Evolutionary conservation across 1,139 yeast species (phyloP), one percentile per base, ranked within the genome.

Genomic region (Yamadazyma epiphylla): DNA sequence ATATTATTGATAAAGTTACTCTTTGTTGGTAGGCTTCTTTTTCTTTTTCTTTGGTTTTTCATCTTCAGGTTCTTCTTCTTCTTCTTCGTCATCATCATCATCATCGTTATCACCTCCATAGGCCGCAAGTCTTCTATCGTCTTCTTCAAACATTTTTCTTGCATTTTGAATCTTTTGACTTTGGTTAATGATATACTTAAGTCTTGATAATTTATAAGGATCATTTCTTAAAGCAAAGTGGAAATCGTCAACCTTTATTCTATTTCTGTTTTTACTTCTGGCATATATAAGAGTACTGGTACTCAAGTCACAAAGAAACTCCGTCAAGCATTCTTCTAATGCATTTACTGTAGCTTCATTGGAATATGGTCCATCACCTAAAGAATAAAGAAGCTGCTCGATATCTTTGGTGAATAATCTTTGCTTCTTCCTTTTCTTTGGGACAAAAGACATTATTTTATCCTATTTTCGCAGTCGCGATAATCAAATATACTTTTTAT

Each of bases 241-340:
- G 59, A 89, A 78, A 53, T 89, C 97, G 38, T 87, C 95, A 31
- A 88, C 80, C 48, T 83, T 82, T 39, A 89, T 77, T 53, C 94
- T 79, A 32, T 75, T 75, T 28, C 94, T 68, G 26, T 80, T 80
- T 13, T 58, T 60, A 11, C 53, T 41, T 27, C 44, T 43, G 10
- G 63, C 60, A 32, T 48, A 52, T 7, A 41, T 35, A 7, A 49
- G 39, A 9, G 53, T 40, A 30, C 51, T 48, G 15, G 45, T 46
- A 13, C 58, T 47, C 5, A 87, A 65, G 46, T 83, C 89, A 4
- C 79, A 72, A 27, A 89, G 61, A 49, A 82, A 89, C 35, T 82
- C 86, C 19, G 82, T 76, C 11, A 89, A 70, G n/a, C 85, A 70
- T 44, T 89, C 97, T 48, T 89, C 97, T 14, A 89, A 55, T 4